A percentile compares a stretch with the other conserved stretches of the same genome.
Evolutionary conservation across 2,329 filamentous ascomycete species (phyloP).

Genomic region (Aspergillus sp.): DNA sequence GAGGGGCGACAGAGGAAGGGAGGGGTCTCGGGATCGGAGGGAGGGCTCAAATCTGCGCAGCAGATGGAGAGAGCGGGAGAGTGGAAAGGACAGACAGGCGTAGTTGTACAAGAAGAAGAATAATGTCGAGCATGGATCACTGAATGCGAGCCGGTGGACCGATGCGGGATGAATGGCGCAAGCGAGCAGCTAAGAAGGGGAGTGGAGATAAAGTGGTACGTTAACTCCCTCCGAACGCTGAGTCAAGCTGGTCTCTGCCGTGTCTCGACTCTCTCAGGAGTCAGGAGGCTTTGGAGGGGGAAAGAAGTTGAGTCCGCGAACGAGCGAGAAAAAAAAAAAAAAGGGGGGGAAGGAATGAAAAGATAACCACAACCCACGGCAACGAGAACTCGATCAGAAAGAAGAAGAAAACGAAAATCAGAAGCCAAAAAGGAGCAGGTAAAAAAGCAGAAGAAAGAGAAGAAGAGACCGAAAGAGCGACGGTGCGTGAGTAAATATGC

Average conservation of each 20-base stretch:
- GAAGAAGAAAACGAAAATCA: neutral
- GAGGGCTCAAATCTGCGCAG: constrained; percentile 31
- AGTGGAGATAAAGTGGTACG: constrained; percentile 19
- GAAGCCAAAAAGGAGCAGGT: neutral
- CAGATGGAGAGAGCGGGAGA: constrained; percentile 23
- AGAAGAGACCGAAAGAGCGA: neutral
- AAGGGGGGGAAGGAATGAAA: neutral
- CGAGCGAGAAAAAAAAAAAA: neutral
- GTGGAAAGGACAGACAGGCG: constrained; percentile 24
- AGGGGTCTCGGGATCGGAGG: constrained; percentile 22
- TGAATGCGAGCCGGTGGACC: constrained; percentile 26
- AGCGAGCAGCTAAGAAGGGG: constrained; percentile 24
- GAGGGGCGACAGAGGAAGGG: constrained; percentile 15
- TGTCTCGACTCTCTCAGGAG: constrained; percentile 11
- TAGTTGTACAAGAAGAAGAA: constrained; percentile 24
- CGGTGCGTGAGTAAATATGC: neutral
- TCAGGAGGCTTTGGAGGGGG: neutral
- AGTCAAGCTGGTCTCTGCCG: constrained; percentile 15
- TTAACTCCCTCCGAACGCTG: constrained; percentile 16
- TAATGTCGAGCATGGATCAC: constrained; percentile 33
- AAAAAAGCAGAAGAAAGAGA: neutral
- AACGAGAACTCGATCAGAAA: neutral
- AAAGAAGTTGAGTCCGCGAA: no score
- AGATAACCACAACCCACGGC: no score
- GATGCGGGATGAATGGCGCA: constrained; percentile 28